Base-by-base conservation (phyloP, 169 alveolate species). In the Cryptosporidium viatorum region DNA sequence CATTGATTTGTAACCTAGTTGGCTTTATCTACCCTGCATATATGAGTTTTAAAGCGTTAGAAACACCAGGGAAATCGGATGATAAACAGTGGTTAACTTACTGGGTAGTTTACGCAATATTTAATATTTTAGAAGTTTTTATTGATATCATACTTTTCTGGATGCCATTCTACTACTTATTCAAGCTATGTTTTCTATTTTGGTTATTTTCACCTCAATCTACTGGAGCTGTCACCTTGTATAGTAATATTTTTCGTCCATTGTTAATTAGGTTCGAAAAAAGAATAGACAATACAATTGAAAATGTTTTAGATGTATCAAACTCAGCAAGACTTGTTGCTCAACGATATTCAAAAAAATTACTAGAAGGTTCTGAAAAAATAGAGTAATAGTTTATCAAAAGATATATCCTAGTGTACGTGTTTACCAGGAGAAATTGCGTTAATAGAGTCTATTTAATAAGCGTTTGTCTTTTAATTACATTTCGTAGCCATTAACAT, bases 81-180 rank as follows among this genome's bases (percentile, higher is more conserved):
- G 98, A 96, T 80, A 96, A 95, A 80, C 93, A 94, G 65, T 97
- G 97, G 98, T 94, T 97, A 52, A 95, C 98, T 31, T 97, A 97
- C 86, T 97, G 99, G 99, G 97, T 95, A 5, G 97, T 96, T 10
- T 96, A 93, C 89, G 96, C 96, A 6, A 58, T 93, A 65, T 96
- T 95, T 86, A 91, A 91, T 59, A 85, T 96, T 52, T 70, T 95
- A 37, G 99, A 97, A 92, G 91, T 93, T 59, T 94, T 95, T 70
- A 93, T 93, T 14, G 96, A 93, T 21, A 85, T 94, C 71, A 94
- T 97, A 45, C 91, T 97, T n/a, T 94, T 93, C 75, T 93, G 95
- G 95, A 92, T 97, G 18, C 99, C 98, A 29, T 96, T 95, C 91
- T 97, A 96, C 93, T 97, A 93, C 74, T 85, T 95, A 55, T 29